These are phyloP conservation scores for Cyathus striatus DNA, from an alignment of 768 basidiomycete species.

Conservation along the genomic window DNA sequence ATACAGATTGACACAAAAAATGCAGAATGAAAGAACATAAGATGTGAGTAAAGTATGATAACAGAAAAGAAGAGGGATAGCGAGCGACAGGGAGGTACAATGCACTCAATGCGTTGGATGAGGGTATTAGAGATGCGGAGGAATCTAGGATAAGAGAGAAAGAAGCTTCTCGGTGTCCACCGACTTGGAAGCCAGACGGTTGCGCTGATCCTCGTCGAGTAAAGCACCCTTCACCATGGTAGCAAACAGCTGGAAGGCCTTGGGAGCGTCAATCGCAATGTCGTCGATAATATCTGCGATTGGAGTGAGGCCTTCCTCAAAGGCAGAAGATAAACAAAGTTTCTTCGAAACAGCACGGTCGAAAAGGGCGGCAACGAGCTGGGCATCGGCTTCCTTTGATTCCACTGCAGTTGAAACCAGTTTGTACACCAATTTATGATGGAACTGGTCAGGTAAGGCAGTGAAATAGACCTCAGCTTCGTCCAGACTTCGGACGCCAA, in stretches of 20 bases:
- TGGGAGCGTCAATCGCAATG: slow-evolving; percentile 85
- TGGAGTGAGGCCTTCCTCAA: slow-evolving; percentile 71
- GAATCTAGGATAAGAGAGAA: slow-evolving; percentile 48
- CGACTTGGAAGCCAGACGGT: slow-evolving; percentile 57
- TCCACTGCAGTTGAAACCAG: slow-evolving; percentile 73
- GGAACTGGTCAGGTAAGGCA: slow-evolving; percentile 60
- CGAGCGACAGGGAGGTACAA: slow-evolving; percentile 17
- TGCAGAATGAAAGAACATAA: slow-evolving; percentile 7
- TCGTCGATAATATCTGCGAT: slow-evolving; percentile 82
- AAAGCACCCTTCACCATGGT: slow-evolving; percentile 67
- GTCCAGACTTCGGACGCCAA: slow-evolving; percentile 73
- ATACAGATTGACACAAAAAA: slow-evolving; percentile 6
- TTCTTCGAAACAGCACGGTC: slow-evolving; percentile 52
- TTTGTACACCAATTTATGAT: slow-evolving; percentile 65
- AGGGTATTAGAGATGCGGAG: slow-evolving; percentile 16
- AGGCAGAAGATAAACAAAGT: slow-evolving; percentile 49
- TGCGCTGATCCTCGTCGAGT: slow-evolving; percentile 55
- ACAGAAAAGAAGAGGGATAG: slow-evolving; percentile 11
- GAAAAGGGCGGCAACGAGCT: slow-evolving; percentile 76
- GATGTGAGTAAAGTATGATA: slow-evolving; percentile 11
- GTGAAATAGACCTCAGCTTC: slow-evolving; percentile 89
- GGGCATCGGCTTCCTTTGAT: slow-evolving; percentile 75
- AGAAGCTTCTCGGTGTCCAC: slow-evolving; percentile 56
- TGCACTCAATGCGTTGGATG: slow-evolving; percentile 18
- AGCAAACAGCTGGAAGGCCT: slow-evolving; percentile 73